Conservation (phyloP, 345 rosid species). For the Populus simonii region DNA sequence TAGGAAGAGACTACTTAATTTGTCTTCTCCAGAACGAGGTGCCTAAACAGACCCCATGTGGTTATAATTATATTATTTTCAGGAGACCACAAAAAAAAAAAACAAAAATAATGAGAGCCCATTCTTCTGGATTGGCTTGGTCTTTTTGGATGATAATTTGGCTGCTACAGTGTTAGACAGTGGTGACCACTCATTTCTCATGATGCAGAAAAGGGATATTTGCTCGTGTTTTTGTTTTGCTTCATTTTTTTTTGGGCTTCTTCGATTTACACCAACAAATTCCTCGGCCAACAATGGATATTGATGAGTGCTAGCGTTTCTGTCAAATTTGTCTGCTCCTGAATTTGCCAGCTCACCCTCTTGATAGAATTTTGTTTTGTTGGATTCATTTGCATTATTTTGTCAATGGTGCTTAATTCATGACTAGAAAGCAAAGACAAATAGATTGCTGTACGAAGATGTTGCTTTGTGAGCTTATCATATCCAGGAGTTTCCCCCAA, state of each 20-base stretch:
- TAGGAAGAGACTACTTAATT: not conserved
- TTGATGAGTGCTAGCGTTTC: not conserved
- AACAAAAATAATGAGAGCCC: not conserved
- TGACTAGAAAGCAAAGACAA: not conserved
- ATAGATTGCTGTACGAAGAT: not conserved
- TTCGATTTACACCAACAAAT: slow-evolving; percentile 16
- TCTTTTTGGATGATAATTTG: slow-evolving; percentile 25
- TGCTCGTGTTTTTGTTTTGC: not conserved
- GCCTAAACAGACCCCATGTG: not conserved
- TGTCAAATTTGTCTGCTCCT: slow-evolving; percentile 10
- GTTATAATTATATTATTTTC: not conserved
- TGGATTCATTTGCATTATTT: slow-evolving; percentile 2
- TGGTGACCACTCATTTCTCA: slow-evolving; percentile 22
- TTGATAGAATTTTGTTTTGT: not conserved
- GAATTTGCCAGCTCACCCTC: slow-evolving; percentile 8
- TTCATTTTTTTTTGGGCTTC: not conserved
- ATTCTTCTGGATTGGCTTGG: slow-evolving; percentile 13
- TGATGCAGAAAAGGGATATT: not conserved
- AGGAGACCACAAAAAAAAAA: not conserved
- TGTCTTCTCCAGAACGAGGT: not conserved
- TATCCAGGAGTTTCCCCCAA: not conserved
- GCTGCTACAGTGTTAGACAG: slow-evolving; percentile 1
- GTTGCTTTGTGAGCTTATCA: not conserved
- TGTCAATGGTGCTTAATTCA: not conserved
- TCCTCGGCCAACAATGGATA: slow-evolving; percentile 18